Conservation (phyloP, 139 green algal genomes). For the Nannochloris sp. region DNA sequence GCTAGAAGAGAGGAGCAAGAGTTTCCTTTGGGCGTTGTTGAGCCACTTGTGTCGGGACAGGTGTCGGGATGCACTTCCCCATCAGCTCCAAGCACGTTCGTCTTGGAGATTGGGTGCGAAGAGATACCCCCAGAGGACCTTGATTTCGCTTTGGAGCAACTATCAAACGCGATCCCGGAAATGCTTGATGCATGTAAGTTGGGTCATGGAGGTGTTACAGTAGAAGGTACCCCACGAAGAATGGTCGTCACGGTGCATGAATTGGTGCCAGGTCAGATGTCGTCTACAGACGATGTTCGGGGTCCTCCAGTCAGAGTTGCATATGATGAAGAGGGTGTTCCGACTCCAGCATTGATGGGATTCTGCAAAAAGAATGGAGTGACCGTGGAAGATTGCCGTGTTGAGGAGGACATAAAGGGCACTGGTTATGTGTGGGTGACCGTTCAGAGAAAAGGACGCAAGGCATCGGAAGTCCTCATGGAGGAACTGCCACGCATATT, state of each 20-base stretch:
- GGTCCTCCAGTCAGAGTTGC: slow-evolving; percentile 83
- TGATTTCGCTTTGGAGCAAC: slow-evolving; percentile 57
- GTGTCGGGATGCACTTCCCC: neutral
- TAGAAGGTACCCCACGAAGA: slow-evolving; percentile 80
- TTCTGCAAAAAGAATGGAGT: slow-evolving; percentile 91
- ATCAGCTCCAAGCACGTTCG: slow-evolving; percentile 48
- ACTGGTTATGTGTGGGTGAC: slow-evolving; percentile 84
- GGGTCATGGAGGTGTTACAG: slow-evolving; percentile 48
- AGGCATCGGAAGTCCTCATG: slow-evolving; percentile 59
- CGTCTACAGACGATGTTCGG: slow-evolving; percentile 51
- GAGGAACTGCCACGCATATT: slow-evolving; percentile 70
- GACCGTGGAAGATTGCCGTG: slow-evolving; percentile 21
- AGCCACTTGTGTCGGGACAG: slow-evolving; percentile 5
- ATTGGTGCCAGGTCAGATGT: slow-evolving; percentile 55
- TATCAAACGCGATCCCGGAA: slow-evolving; percentile 56
- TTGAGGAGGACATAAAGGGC: slow-evolving; percentile 72
- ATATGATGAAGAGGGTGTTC: slow-evolving; percentile 53
- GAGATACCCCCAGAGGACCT: slow-evolving; percentile 94
- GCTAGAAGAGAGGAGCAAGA: slow-evolving; percentile 80
- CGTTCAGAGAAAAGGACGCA: slow-evolving; percentile 47
- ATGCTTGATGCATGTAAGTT: slow-evolving; percentile 73
- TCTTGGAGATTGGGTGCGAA: slow-evolving; percentile 95
- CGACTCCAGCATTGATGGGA: slow-evolving; percentile 82
- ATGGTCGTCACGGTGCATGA: slow-evolving; percentile 67
- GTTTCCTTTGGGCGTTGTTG: slow-evolving; percentile 68